Conservation (phyloP, 768 basidiomycete species). For the Suillus spraguei region DNA sequence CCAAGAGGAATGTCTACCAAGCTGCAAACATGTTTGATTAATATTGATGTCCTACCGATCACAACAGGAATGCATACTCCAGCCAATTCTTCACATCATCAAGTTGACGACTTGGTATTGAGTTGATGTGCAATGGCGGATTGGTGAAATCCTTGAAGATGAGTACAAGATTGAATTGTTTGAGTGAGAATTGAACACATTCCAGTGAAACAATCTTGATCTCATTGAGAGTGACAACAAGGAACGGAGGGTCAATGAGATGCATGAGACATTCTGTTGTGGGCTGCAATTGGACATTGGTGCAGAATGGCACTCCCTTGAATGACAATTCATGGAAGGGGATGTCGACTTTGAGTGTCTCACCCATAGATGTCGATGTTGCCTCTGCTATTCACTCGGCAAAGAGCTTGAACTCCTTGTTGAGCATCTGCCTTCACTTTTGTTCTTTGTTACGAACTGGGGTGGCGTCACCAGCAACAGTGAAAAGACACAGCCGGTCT, state of each 20-base stretch:
- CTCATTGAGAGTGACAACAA: conserved; percentile 91
- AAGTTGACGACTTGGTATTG: conserved; percentile 85
- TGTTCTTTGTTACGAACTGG: no score
- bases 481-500: no score
- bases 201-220: conserved; percentile 97
- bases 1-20: conserved; percentile 96
- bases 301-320: conserved; percentile 94
- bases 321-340: conserved; percentile 98
- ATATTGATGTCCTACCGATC: neutral
- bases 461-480: no score
- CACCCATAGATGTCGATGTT: conserved; percentile 77
- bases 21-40: conserved; percentile 42
- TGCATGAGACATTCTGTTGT: conserved; percentile 97
- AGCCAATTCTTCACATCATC: conserved; percentile 99
- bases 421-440: conserved; percentile 83
- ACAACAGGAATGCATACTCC: conserved; percentile 61
- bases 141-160: conserved; percentile 97
- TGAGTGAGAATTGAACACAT: conserved; percentile 93
- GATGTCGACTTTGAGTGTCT: conserved; percentile 89
- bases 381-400: conserved; percentile 92
- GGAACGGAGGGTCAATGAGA: conserved; percentile 93
- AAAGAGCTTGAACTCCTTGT: conserved; percentile 94
- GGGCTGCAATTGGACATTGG: conserved; percentile 91
- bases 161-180: conserved; percentile 97
- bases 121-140: conserved; percentile 92